Conservation (phyloP, 768 basidiomycete species). For the Mycena galericulata region DNA sequence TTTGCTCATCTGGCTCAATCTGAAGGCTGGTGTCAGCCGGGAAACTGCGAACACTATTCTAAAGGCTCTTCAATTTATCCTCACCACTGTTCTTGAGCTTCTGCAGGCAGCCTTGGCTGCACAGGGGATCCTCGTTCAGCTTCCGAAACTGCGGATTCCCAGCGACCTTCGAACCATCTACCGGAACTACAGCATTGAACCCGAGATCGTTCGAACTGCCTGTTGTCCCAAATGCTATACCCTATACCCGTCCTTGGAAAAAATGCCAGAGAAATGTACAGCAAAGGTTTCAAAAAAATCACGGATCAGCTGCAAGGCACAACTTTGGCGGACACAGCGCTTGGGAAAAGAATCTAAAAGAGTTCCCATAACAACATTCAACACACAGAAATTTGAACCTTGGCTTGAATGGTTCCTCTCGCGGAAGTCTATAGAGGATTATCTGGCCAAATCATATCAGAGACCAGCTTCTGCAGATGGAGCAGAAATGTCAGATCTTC, state of each 20-base stretch:
- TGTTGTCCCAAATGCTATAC: conserved; percentile 30
- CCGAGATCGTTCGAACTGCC: conserved; percentile 22
- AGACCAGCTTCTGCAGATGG: conserved; percentile 19
- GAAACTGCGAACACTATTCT: conserved; percentile 25
- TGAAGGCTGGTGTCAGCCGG: conserved; percentile 27
- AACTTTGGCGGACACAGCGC: conserved; percentile 25
- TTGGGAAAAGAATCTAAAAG: conserved; percentile 21
- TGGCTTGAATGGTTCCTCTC: conserved; percentile 27
- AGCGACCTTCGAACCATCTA: conserved; percentile 26
- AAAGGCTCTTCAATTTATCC: conserved; percentile 27
- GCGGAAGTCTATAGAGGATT: conserved; percentile 17
- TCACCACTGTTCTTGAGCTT: conserved; percentile 11
- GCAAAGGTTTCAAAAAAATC: conserved; percentile 24
- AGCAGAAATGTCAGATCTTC: conserved; percentile 17
- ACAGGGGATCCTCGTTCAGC: conserved; percentile 17
- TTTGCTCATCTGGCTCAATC: conserved; percentile 27
- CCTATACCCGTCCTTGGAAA: conserved; percentile 17
- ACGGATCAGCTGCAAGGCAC: conserved; percentile 9
- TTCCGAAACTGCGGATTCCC: conserved; percentile 23
- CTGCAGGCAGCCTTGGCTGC: conserved; percentile 15
- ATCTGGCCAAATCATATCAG: conserved; percentile 9
- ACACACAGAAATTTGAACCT: conserved; percentile 27
- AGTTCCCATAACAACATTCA: conserved; percentile 24
- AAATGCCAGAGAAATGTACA: conserved; percentile 24
- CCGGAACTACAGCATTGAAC: conserved; percentile 3